Conservation (phyloP, 2,329 filamentous ascomycete species). For the Aspergillus fumigatus region DNA sequence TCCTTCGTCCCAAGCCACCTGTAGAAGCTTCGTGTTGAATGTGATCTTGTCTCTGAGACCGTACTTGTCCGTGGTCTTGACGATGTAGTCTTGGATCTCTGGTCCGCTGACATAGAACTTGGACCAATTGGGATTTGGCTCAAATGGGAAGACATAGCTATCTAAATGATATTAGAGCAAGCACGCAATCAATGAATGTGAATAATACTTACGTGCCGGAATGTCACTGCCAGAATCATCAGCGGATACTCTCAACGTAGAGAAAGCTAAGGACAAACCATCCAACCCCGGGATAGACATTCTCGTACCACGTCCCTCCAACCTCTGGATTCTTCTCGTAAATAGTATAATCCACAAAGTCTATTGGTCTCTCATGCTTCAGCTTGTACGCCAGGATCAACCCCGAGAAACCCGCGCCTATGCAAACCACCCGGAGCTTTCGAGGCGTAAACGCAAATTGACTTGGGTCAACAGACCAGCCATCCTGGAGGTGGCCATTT, state of each 20-base stretch:
- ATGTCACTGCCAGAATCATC: slow-evolving; percentile 13
- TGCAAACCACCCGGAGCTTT: slow-evolving; percentile 17
- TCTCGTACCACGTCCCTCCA: slow-evolving; percentile 24
- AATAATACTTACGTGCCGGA: neutral
- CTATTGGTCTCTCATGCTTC: slow-evolving; percentile 26
- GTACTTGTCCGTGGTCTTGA: slow-evolving; percentile 35
- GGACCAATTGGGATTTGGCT: slow-evolving; percentile 41
- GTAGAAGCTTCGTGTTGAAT: slow-evolving; percentile 34
- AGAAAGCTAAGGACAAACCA: slow-evolving; percentile 6
- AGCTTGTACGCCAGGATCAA: slow-evolving; percentile 39
- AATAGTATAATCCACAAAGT: slow-evolving; percentile 14
- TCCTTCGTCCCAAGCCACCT: slow-evolving; percentile 33
- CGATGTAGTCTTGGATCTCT: slow-evolving; percentile 43
- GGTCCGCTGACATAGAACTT: slow-evolving; percentile 35
- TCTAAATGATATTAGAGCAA: slow-evolving; percentile 13
- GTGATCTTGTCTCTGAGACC: slow-evolving; percentile 35
- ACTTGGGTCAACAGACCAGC: slow-evolving; percentile 1
- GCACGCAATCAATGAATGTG: neutral
- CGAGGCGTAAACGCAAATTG: slow-evolving; percentile 11
- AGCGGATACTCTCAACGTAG: neutral
- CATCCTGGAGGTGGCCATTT: neutral
- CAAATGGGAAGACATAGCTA: slow-evolving; percentile 38
- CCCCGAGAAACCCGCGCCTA: slow-evolving; percentile 29
- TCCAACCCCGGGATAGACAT: slow-evolving; percentile 29
- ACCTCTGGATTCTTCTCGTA: slow-evolving; percentile 25